Evolutionary conservation across 352 stramenopile genomes (phyloP), one percentile per base, ranked within the genome.

Genomic region (Globisporangium viniferum): DNA sequence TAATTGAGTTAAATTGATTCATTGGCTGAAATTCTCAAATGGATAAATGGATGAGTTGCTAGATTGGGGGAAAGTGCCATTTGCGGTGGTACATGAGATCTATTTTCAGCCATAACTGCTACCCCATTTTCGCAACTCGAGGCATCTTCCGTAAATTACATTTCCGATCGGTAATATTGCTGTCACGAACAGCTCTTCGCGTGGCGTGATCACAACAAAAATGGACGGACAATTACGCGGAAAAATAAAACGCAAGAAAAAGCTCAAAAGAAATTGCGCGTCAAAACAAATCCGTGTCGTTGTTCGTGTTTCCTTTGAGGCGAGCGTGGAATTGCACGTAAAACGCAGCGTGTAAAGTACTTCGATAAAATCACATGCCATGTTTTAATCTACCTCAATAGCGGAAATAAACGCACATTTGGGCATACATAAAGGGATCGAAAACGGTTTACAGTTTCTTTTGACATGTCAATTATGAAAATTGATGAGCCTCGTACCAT

Each of bases 1-100:
- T 22, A 22, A 3, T 10, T 60, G 55, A 14, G 18, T 5, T 20
- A 22, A 3, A 46, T 9, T 24, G 5, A 27, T 5, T 7, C 1
- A 35, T 56, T 56, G 49, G 56, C 31, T 48, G 31, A 59, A 48
- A 31, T 27, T 60, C 39, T 46, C 20, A 46, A 18, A 60, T 46
- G 55, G 55, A 51, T 33, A 5, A 18, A 44, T 20, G 20, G 24
- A 60, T 6, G 55, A 18, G 55, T 60, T 60, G 55, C 55, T 46
- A 31, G 1, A 60, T 60, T 10, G 2, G 55, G 29, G 36, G 9
- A 44, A 15, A 12, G 4, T 33, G 31, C 31, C 31, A 33, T 33
- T 33, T 33, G 31, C 31, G 31, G 31, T 33, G 31, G 31, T 33
- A 33, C 31, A 33, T 33, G 31, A 33, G 31, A 33, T 3, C 31